Percentiles rank a stretch among this genome's conserved stretches.
Evolutionary conservation across 352 stramenopile species (phyloP).

Genomic region (Globisporangium nunn): DNA sequence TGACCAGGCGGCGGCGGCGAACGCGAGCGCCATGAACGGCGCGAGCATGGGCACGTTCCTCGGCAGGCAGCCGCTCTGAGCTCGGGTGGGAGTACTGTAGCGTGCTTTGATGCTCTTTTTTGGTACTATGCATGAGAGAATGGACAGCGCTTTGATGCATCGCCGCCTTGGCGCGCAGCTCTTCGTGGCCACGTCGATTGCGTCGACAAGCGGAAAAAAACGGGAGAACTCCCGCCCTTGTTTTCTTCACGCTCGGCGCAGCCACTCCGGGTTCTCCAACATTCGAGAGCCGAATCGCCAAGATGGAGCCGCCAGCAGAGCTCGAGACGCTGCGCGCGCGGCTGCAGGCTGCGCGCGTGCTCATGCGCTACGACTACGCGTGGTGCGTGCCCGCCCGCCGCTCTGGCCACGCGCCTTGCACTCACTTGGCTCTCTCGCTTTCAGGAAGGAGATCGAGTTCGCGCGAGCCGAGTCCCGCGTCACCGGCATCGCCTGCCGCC

Average conservation of each 20-base stretch:
- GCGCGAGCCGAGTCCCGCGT: conserved; percentile 30
- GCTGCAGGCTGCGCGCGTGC: conserved; percentile 38
- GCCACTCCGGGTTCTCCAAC: not conserved
- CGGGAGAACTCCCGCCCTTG: no score
- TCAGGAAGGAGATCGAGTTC: conserved; percentile 54
- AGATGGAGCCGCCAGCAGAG: no score
- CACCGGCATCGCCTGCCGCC: conserved; percentile 50
- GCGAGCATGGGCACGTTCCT: not conserved
- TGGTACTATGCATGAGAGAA: no score
- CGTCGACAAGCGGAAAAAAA: no score
- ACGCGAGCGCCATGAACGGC: not conserved
- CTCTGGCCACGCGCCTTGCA: no score
- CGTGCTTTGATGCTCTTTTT: no score
- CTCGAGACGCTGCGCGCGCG: conserved; percentile 24
- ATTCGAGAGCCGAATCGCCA: not conserved
- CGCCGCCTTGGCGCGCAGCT: no score
- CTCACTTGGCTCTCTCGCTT: no score
- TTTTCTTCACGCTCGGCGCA: no score
- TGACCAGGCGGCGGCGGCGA: conserved; percentile 1
- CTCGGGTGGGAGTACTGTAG: no score
- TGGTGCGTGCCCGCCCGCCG: conserved; percentile 18
- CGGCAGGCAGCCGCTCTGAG: not conserved
- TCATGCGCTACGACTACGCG: conserved; percentile 85
- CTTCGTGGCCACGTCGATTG: no score
- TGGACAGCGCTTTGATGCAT: no score